Evolutionary conservation across 164 flowering plant species (phyloP).

Genomic region (grape (Vitis vinifera)): DNA sequence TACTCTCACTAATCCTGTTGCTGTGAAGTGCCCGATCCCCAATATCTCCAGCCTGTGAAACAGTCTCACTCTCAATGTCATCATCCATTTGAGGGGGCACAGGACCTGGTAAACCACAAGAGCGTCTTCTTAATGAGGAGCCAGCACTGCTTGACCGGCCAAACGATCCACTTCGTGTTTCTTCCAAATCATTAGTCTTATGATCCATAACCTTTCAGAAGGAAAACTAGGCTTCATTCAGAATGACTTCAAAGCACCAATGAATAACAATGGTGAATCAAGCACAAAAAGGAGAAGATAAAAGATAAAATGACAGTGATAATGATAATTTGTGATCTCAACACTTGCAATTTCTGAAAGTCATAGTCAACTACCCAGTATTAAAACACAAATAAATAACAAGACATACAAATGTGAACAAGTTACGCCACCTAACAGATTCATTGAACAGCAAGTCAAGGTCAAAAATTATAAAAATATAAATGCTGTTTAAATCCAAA

Average conservation of each 20-base stretch:
- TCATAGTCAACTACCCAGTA: neutral
- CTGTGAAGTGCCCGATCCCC: conserved; percentile 66
- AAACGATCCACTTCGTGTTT: conserved; percentile 22
- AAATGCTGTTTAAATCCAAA: neutral
- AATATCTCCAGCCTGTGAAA: conserved; percentile 79
- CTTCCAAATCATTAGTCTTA: conserved; percentile 16
- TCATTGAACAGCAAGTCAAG: neutral
- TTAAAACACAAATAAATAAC: neutral
- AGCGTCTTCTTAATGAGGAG: conserved; percentile 42
- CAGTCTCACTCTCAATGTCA: conserved; percentile 48
- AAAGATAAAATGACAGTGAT: neutral
- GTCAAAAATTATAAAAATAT: neutral
- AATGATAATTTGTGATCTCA: neutral
- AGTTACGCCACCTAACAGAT: neutral
- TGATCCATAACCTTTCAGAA: conserved; percentile 19
- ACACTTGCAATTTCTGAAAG: neutral
- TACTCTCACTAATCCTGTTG: conserved; percentile 37
- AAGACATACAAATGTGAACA: conserved; percentile 1
- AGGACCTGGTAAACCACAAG: conserved; percentile 26
- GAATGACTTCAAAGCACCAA: neutral
- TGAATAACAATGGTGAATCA: no score
- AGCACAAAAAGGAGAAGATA: neutral
- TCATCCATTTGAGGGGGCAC: conserved; percentile 23
- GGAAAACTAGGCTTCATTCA: neutral
- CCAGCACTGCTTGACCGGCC: conserved; percentile 25